Base-by-base conservation (phyloP, 192 early-diverging fungal genomes). In the Linnemannia hyalina region DNA sequence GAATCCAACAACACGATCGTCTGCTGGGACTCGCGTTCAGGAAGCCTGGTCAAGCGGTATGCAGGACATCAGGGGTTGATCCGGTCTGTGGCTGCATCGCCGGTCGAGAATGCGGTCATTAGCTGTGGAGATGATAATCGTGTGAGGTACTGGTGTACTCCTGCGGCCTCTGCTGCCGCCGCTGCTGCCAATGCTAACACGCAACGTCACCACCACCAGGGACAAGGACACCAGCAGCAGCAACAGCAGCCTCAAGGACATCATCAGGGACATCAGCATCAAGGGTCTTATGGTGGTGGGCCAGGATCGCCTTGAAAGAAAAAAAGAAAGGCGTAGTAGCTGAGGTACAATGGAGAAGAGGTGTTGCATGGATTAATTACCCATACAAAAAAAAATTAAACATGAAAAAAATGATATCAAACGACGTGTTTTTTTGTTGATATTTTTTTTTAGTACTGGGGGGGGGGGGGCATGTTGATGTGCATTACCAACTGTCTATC, bases 11-110 rank as follows among this genome's bases (percentile, higher is more conserved):
- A 93, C 80, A 82, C 88, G 13, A 89, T 96, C 41, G 89, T 92
- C 2, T 91, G 86, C 75, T 97, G 95, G 95, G 96, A 97, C 79
- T 89, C 96, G 0, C 80, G 91, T 29, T 94, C 93, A 6, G 95
- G 94, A 20, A 54, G 38, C 11, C 80, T 95, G 16, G 60, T 96
- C 36, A 91, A 88, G 76, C 89, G 90, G 70, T 89, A 89, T 46
- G 22, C 75, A 78, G 90, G 92, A 13, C 94, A 94, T 74, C 84
- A 90, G 57, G 87, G 85, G 11, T 65, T 88, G 73, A 89, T 95
- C n/a, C 84, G 93, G 41, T 91, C 92, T 68, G 75, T 95, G 13
- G 90, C 92, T 3, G 89, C 94, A 0, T 94, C 93, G 1, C 93
- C 94, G 9, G 82, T 88, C 11, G 94, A 93, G 81, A 82, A 90